Evolutionary conservation across 1,284 basidiomycete genomes (phyloP), one percentile per base, ranked within the genome.

Genomic region (Mycena citricolor): DNA sequence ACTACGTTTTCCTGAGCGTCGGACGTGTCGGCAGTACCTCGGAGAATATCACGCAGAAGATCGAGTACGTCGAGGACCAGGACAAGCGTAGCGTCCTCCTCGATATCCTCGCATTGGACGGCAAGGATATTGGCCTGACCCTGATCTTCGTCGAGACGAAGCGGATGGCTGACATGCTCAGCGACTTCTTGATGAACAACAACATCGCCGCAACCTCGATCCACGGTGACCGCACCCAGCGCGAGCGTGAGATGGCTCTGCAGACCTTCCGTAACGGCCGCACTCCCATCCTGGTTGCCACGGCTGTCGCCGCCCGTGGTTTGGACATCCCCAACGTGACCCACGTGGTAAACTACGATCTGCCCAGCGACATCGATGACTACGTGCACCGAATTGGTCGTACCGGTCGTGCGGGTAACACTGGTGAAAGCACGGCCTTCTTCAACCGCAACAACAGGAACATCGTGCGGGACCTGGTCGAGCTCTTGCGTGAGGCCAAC

Each of bases 131-230:
- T 36, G 93, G 94, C 37, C 75, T 99, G 22, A 94, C 94, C 19
- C 83, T 99, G 37, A 88, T 99, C 61, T 99, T 99, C 65, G 95
- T 98, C 51, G 95, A 99, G 79, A 99, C 97, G 41, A 99, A 99
- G 76, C 84, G 94, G 56, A 98, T 97, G 94, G 95, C 97, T 37
- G 95, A 99, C 63, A 90, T 90, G 82, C 79, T 99, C 19, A 95
- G 93, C 61, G 94, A 97, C 68, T 99, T 97, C 79, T 77, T 99
- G 51, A 84, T 94, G 69, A 65, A 71, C 51, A 88, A 92, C 67
- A 74, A 80, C 59, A 81, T 97, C 57, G 83, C 86, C 30, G 90
- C 97, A 22, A 99, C 95, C 8, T 97, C 94, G 26, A 99, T 99
- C 54, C 95, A 99, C 68, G 95, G 97, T 52, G 95, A 99, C 64